Percentiles rank a stretch among this genome's conserved stretches.
phyloP scores from a whole-genome alignment of 306 rosid species.

The Medicago truncatula region DNA sequence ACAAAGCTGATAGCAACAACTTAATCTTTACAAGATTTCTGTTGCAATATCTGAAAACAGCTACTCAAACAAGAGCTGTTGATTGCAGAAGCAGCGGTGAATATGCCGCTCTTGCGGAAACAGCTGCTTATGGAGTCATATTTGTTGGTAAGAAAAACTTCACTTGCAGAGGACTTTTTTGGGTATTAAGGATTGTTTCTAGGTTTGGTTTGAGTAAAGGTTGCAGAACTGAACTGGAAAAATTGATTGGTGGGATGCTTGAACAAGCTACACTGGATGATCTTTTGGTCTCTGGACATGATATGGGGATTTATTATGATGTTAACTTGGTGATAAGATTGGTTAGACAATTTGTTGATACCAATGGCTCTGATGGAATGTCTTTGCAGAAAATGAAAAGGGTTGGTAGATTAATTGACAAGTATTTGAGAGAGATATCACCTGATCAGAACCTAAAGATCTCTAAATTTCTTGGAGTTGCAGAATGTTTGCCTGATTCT shows the following conservation, averaged over 20 bases:
- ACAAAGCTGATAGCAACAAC: conserved; percentile 58
- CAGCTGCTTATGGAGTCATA: conserved; percentile 71
- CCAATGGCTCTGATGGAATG: conserved; percentile 41
- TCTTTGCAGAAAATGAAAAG: conserved; percentile 62
- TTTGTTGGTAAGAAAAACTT: conserved; percentile 57
- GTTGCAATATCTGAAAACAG: conserved; percentile 70
- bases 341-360: conserved; percentile 60
- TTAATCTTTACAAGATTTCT: conserved; percentile 74
- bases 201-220: conserved; percentile 62
- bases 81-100: conserved; percentile 40
- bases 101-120: conserved; percentile 69
- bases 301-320: conserved; percentile 66
- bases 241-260: conserved; percentile 71
- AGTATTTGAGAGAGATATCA: conserved; percentile 79
- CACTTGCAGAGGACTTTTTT: conserved; percentile 77
- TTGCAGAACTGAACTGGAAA: conserved; percentile 66
- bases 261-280: conserved; percentile 83
- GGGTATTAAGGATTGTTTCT: conserved; percentile 73
- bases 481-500: conserved; percentile 78
- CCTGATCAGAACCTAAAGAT: conserved; percentile 84
- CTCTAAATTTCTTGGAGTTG: conserved; percentile 79
- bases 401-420: conserved; percentile 73
- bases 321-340: conserved; percentile 79
- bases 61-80: conserved; percentile 50
- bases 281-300: conserved; percentile 69